Evolutionary conservation across 2,329 filamentous ascomycete species (phyloP).

Genomic region (Nemania bipapillata): DNA sequence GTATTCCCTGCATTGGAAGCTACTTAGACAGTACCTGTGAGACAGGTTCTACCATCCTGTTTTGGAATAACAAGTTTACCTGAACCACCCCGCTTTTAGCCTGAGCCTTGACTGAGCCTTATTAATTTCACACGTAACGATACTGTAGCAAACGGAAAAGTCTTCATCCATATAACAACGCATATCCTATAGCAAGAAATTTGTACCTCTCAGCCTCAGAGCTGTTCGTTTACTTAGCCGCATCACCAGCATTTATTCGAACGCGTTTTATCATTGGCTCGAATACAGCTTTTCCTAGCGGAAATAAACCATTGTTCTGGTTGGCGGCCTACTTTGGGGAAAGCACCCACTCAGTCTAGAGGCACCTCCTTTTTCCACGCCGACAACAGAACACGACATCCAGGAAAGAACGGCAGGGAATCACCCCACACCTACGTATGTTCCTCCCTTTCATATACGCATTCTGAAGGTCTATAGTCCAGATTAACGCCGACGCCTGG

Average conservation of each 20-base stretch:
- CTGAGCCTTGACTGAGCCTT: background rate
- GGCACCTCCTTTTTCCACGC: slow-evolving; percentile 9
- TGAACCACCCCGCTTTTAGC: no score
- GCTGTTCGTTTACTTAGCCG: slow-evolving; percentile 10
- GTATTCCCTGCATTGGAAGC: no score
- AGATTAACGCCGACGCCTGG: slow-evolving; percentile 1
- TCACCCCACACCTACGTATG: slow-evolving; percentile 16
- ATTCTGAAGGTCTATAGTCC: slow-evolving; percentile 17
- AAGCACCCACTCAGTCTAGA: slow-evolving; percentile 10
- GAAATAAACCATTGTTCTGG: slow-evolving; percentile 12
- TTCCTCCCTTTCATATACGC: slow-evolving; percentile 8
- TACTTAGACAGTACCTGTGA: no score
- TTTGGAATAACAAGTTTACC: no score
- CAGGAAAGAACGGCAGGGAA: slow-evolving; percentile 20
- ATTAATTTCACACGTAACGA: slow-evolving; percentile 4
- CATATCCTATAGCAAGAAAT: slow-evolving; percentile 10
- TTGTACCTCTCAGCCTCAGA: slow-evolving; percentile 10
- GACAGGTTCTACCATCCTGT: no score
- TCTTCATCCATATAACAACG: slow-evolving; percentile 1
- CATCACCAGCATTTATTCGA: slow-evolving; percentile 9
- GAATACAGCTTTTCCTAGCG: slow-evolving; percentile 12
- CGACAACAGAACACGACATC: slow-evolving; percentile 13
- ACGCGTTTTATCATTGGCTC: slow-evolving; percentile 10
- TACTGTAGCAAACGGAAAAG: slow-evolving; percentile 7
- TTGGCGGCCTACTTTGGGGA: slow-evolving; percentile 14